phyloP scores from a whole-genome alignment of 148 eudicot genomes.

The Dysphania ambrosioides region DNA sequence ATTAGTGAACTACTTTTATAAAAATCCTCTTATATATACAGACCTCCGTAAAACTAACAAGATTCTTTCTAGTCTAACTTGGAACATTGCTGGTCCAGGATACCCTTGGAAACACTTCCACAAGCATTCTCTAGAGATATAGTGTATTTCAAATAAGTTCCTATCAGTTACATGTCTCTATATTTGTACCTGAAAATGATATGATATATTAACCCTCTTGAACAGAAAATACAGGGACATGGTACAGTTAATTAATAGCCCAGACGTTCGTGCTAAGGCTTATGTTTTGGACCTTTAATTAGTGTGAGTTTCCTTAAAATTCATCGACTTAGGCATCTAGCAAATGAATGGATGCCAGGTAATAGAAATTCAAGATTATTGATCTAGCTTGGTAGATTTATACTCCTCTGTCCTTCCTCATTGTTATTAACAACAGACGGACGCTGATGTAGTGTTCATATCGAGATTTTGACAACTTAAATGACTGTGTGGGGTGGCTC shows the following conservation, averaged over 20 bases:
- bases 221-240: background rate
- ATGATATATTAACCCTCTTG: no score
- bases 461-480: background rate
- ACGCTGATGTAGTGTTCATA: no score
- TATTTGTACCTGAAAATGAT: no score
- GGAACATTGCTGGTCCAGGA: background rate
- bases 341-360: background rate
- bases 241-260: background rate
- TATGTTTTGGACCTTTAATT: background rate
- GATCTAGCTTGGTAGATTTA: background rate
- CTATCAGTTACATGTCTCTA: no score
- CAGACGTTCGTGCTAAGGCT: background rate
- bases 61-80: no score
- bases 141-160: no score
- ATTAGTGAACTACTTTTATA: background rate
- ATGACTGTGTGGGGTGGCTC: background rate
- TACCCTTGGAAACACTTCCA: background rate
- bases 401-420: constrained; percentile 3
- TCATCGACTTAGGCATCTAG: background rate
- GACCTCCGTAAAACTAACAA: no score
- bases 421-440: background rate
- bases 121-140: background rate
- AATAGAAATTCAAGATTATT: background rate
- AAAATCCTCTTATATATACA: background rate
- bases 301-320: background rate